These are phyloP conservation scores for Suhomyces coccinellae DNA, from an alignment of 1,139 yeast species.

Conservation along the genomic window DNA sequence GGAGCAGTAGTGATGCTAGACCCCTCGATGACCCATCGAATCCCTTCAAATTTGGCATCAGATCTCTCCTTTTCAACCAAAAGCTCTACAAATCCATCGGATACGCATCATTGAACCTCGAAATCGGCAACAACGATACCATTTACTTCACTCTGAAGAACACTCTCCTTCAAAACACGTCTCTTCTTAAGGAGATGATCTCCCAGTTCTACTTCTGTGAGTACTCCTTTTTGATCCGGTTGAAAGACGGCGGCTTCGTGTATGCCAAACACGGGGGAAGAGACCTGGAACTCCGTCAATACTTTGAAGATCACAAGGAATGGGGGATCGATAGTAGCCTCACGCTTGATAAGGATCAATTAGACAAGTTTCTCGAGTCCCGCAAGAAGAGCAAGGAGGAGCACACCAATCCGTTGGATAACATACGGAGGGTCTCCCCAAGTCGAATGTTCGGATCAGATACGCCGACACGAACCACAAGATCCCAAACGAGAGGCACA, in stretches of 20 bases:
- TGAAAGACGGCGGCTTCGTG: conserved; percentile 12
- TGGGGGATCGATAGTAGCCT: conserved; percentile 11
- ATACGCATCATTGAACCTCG: conserved; percentile 5
- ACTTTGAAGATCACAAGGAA: conserved; percentile 8
- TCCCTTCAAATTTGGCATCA: conserved; percentile 6
- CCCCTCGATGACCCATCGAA: not conserved
- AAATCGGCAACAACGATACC: conserved; percentile 8
- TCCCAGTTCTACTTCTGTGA: conserved; percentile 14
- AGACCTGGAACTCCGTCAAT: conserved; percentile 12
- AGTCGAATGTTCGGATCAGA: conserved; percentile 1
- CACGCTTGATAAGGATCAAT: conserved; percentile 7
- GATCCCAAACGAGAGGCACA: conserved; percentile 7
- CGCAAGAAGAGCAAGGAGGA: conserved; percentile 2
- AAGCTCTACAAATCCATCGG: conserved; percentile 6
- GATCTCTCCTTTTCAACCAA: conserved; percentile 8
- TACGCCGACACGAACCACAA: conserved; percentile 1
- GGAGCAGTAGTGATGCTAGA: not conserved
- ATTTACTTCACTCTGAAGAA: conserved; percentile 11
- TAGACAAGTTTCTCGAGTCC: conserved; percentile 4
- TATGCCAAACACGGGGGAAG: conserved; percentile 12
- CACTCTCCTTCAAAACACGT: conserved; percentile 7
- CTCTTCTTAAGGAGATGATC: conserved; percentile 9
- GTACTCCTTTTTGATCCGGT: conserved; percentile 10
- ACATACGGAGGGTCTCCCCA: conserved; percentile 7
- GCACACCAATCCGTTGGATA: conserved; percentile 2